Percentiles rank a stretch among this genome's conserved stretches.
Evolutionary conservation across 2,329 filamentous ascomycete species (phyloP).

Genomic region (Colletotrichum somersetense): DNA sequence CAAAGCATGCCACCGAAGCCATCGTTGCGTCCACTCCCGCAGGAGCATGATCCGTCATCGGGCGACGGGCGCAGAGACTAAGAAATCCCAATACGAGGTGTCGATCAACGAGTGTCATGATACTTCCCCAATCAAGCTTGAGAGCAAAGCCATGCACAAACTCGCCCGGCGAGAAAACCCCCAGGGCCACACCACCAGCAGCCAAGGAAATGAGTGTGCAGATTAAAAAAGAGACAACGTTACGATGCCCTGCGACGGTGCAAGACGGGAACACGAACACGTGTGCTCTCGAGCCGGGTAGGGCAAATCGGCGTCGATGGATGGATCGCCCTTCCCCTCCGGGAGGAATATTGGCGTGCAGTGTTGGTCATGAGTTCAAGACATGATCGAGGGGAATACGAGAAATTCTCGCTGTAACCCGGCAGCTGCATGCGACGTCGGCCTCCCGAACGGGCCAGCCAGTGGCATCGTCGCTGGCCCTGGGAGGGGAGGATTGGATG

Average conservation of each 20-base stretch:
- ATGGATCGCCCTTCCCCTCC: neutral
- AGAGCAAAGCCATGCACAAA: neutral
- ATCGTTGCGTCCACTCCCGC: neutral
- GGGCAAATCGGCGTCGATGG: neutral
- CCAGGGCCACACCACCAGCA: neutral
- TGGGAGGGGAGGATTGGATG: neutral
- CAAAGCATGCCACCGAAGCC: neutral
- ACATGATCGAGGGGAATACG: slow-evolving; percentile 28
- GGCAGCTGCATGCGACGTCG: slow-evolving; percentile 32
- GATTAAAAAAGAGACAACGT: slow-evolving; percentile 9
- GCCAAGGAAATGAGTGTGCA: neutral
- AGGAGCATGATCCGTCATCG: neutral
- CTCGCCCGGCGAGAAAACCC: neutral
- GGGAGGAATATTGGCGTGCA: neutral
- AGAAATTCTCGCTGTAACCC: slow-evolving; percentile 10
- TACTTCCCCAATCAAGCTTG: slow-evolving; percentile 7
- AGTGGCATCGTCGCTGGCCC: slow-evolving; percentile 11
- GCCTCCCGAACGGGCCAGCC: neutral
- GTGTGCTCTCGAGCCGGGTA: neutral
- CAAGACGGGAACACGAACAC: slow-evolving; percentile 24
- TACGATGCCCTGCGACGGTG: slow-evolving; percentile 2
- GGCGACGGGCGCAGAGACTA: neutral
- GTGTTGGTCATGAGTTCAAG: slow-evolving; percentile 10
- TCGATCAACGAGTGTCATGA: slow-evolving; percentile 19
- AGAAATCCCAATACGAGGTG: slow-evolving; percentile 22